Base-by-base conservation (phyloP, 805 yeast species). In the Zygosaccharomyces rouxii region DNA sequence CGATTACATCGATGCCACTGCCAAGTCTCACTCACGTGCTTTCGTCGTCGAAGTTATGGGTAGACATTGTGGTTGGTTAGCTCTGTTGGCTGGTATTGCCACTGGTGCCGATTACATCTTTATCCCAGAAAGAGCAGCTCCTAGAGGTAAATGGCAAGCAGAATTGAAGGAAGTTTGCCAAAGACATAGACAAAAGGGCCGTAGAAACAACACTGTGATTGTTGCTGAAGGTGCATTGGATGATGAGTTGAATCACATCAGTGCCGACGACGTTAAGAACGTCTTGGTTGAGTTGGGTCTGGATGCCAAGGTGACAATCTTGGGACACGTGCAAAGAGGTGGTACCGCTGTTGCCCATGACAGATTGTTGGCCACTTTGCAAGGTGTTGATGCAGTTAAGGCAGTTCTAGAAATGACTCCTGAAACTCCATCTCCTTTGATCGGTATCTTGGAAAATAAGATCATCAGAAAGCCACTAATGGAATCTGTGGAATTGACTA, bases 41-140 rank as follows among this genome's bases (percentile, higher is more conserved):
- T 94, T 94, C 67, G 97, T 94, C 38, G 86, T 94, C 51, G 99
- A 94, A 68, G 99, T 94, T 35, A 94, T 94, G 99, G 99, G 99
- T 53, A 82, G 99, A 65, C 97, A 94, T 69, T 94, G 99, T 76
- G 99, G 99, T 54, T 94, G 99, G 99, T 78, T 94, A 59, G 98
- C 95, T 1, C 74, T 94, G 58, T 90, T 89, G 94, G 95, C 99
- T 3, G 99, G 98, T 63, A 84, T 92, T 53, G 89, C 98, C 38
- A 88, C 97, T 25, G 86, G 94, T 60, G 98, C 99, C 2, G 99
- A 94, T 71, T 89, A 81, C 67, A 85, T 89, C 50, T 84, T 94
- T 60, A 86, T 94, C 55, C 99, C 99, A 29, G 99, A 94, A 72
- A 82, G 84, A 69, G 97, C 99, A 4, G 87, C 96, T 6, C 71